phyloP scores from a whole-genome alignment of 2,329 filamentous ascomycete genomes.

The Penicillium griseofulvum region DNA sequence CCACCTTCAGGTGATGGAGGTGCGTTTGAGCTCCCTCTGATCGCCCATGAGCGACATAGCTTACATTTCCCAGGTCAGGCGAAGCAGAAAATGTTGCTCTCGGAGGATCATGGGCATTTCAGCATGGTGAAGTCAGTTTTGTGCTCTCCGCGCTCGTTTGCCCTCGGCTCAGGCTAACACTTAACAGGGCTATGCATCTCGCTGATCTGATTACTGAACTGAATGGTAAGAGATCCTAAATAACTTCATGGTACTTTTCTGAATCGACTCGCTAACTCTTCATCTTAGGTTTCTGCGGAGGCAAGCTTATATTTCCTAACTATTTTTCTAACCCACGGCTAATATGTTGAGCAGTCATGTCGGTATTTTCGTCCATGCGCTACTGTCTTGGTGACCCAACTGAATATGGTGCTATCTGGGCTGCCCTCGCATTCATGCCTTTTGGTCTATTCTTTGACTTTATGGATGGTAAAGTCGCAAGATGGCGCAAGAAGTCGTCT shows the following conservation, averaged over 20 bases:
- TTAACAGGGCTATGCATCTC: constrained; percentile 46
- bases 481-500: constrained; percentile 95
- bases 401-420: constrained; percentile 69
- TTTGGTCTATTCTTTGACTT: constrained; percentile 97
- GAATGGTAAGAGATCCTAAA: constrained; percentile 40
- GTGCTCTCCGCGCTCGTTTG: background rate
- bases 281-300: constrained; percentile 48
- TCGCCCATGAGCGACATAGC: constrained; percentile 9
- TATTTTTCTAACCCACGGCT: constrained; percentile 12
- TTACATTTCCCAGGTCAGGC: constrained; percentile 40
- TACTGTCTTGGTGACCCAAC: constrained; percentile 76
- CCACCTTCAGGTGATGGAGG: constrained; percentile 34
- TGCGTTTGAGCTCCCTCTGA: constrained; percentile 22
- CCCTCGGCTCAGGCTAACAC: constrained; percentile 8
- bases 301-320: constrained; percentile 30
- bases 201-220: constrained; percentile 52
- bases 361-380: constrained; percentile 88
- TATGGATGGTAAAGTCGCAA: constrained; percentile 92
- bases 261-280: constrained; percentile 17
- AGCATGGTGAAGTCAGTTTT: constrained; percentile 48
- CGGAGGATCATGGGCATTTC: constrained; percentile 50
- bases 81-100: constrained; percentile 51
- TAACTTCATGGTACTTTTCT: background rate
- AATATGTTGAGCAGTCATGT: constrained; percentile 64
- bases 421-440: constrained; percentile 81